phyloP scores from a whole-genome alignment of 1,284 basidiomycete genomes.

The Malassezia cuniculi region DNA sequence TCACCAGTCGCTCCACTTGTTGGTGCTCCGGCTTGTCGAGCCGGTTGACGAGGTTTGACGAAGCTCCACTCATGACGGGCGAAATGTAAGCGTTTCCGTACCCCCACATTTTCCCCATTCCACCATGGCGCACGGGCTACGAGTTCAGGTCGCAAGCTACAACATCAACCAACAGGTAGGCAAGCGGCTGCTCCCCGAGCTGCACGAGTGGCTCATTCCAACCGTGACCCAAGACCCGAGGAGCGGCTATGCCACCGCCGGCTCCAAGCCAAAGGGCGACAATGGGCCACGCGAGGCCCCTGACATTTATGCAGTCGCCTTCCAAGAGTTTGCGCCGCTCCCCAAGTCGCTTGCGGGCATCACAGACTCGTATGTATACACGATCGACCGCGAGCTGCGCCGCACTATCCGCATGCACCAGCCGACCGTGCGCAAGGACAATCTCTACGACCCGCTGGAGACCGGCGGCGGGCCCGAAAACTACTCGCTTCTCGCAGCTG shows the following conservation, averaged over 20 bases:
- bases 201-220: slow-evolving; percentile 42
- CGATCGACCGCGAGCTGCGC: slow-evolving; percentile 53
- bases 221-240: slow-evolving; percentile 25
- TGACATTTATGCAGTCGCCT: slow-evolving; percentile 74
- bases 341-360: slow-evolving; percentile 35
- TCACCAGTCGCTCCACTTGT: slow-evolving; percentile 11
- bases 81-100: too few species aligned
- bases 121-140: slow-evolving; percentile 12
- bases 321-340: slow-evolving; percentile 76
- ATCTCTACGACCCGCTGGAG: slow-evolving; percentile 33
- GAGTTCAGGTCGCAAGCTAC: slow-evolving; percentile 70
- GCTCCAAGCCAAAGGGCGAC: slow-evolving; percentile 17
- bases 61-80: not conserved
- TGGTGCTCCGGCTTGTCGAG: slow-evolving; percentile 11
- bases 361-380: slow-evolving; percentile 49
- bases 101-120: not conserved
- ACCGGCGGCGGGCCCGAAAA: slow-evolving; percentile 38
- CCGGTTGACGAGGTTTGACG: slow-evolving; percentile 10
- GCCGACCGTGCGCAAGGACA: slow-evolving; percentile 31
- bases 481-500: slow-evolving; percentile 30
- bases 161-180: slow-evolving; percentile 68
- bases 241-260: slow-evolving; percentile 19
- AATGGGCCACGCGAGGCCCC: slow-evolving; percentile 32
- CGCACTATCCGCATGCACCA: slow-evolving; percentile 39
- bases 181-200: slow-evolving; percentile 41